Conservation (phyloP, 352 stramenopile genomes). For the Phytophthora cactorum region DNA sequence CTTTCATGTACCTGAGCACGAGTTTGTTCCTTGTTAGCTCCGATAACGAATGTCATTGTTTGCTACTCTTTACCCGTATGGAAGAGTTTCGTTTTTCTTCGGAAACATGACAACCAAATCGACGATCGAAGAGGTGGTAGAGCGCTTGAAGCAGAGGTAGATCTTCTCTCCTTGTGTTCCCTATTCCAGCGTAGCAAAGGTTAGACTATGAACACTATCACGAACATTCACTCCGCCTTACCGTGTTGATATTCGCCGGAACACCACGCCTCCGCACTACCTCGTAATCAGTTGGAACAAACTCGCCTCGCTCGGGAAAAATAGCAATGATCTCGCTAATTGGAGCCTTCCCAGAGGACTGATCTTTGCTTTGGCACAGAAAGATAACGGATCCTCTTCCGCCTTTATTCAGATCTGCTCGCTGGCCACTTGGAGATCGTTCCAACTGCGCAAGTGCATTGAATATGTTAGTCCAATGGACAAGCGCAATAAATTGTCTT, state of each 20-base stretch:
- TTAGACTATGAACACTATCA: neutral
- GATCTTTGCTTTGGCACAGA: conserved; percentile 69
- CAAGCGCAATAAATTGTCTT: neutral
- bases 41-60: neutral
- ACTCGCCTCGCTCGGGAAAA: conserved; percentile 80
- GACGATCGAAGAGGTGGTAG: conserved; percentile 59
- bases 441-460: conserved; percentile 54
- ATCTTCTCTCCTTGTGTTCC: conserved; percentile 85
- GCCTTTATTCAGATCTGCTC: conserved; percentile 84
- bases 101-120: conserved; percentile 80
- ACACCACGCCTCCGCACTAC: conserved; percentile 61
- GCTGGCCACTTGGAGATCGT: conserved; percentile 70
- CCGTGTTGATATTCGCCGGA: conserved; percentile 79
- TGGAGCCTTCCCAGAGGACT: conserved; percentile 49
- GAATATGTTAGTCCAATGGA: neutral
- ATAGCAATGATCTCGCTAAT: conserved; percentile 83
- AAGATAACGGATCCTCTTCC: conserved; percentile 82
- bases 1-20: conserved; percentile 66
- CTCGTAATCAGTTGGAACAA: conserved; percentile 81
- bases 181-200: conserved; percentile 29
- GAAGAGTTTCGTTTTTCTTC: conserved; percentile 83
- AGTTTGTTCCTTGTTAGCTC: conserved; percentile 6
- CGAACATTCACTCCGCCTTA: conserved; percentile 18
- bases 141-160: conserved; percentile 81
- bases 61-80: conserved; percentile 62